Percentiles rank a stretch among this genome's conserved stretches.
Conservation (phyloP, 1,139 yeast species). For the Torulaspora globosa region DNA sequence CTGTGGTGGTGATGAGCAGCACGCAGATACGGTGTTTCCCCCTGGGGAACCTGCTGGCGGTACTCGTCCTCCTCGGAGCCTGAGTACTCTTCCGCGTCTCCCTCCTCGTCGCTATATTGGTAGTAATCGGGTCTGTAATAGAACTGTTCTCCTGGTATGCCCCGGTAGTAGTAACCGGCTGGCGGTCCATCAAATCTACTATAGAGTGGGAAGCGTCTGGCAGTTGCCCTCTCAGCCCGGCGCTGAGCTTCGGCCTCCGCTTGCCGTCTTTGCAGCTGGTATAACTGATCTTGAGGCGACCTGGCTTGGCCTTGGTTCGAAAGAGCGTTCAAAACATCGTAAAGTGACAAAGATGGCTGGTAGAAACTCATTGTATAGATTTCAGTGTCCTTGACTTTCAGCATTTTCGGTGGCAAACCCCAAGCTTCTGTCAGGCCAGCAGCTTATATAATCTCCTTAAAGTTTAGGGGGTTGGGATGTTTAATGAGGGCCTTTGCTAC, state of each 20-base stretch:
- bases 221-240: conserved; percentile 2
- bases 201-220: conserved; percentile 7
- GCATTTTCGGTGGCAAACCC: background rate
- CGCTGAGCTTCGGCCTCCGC: conserved; percentile 9
- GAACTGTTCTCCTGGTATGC: conserved; percentile 21
- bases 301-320: conserved; percentile 23
- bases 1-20: conserved; percentile 12
- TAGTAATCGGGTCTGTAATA: conserved; percentile 27
- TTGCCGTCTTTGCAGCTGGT: conserved; percentile 9
- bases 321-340: conserved; percentile 32
- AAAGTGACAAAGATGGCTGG: conserved; percentile 33
- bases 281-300: conserved; percentile 13
- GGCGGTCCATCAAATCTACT: conserved; percentile 9
- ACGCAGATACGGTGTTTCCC: background rate
- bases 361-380: conserved; percentile 30
- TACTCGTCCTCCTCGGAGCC: conserved; percentile 13
- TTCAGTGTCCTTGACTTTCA: background rate
- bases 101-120: conserved; percentile 21
- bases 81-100: conserved; percentile 13
- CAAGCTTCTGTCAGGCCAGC: background rate
- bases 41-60: conserved; percentile 5
- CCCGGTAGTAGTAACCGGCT: conserved; percentile 16
- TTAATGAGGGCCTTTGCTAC: background rate
- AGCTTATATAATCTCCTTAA: background rate
- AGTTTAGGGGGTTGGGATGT: conserved; percentile 1